phyloP scores from a whole-genome alignment of 83 land plant species.

The Picea abies region DNA sequence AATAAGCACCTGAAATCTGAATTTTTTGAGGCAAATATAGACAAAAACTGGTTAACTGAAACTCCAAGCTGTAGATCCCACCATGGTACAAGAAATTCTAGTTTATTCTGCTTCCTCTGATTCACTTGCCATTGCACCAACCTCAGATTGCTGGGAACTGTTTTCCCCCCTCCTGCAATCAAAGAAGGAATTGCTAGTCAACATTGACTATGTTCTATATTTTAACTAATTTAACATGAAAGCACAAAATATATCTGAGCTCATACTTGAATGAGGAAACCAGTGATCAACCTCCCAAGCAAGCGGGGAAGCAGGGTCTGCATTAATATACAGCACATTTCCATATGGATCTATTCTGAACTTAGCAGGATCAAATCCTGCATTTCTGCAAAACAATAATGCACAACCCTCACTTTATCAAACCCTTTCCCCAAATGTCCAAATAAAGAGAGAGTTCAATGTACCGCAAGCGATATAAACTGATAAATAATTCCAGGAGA shows the following conservation, averaged over 20 bases:
- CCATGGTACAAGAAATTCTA: constrained; percentile 96
- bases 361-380: constrained; percentile 95
- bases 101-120: constrained; percentile 67
- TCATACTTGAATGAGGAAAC: constrained; percentile 94
- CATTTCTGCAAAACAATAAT: constrained; percentile 65
- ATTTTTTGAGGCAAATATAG: constrained; percentile 80
- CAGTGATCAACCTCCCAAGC: constrained; percentile 99
- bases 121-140: constrained; percentile 88
- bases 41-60: constrained; percentile 89
- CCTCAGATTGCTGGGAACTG: constrained; percentile 83
- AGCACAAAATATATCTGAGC: background rate
- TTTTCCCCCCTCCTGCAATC: constrained; percentile 84
- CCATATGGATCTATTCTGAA: constrained; percentile 94
- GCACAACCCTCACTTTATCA: background rate
- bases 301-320: constrained; percentile 94
- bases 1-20: constrained; percentile 85
- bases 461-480: background rate
- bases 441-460: background rate
- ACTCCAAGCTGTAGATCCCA: constrained; percentile 97
- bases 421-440: background rate
- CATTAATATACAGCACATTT: constrained; percentile 93
- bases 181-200: background rate
- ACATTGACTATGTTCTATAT: background rate
- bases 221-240: background rate
- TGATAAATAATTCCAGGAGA: too few species aligned